Evolutionary conservation across 2,329 filamentous ascomycete genomes (phyloP).

Genomic region (Mycosphaerella sp.): DNA sequence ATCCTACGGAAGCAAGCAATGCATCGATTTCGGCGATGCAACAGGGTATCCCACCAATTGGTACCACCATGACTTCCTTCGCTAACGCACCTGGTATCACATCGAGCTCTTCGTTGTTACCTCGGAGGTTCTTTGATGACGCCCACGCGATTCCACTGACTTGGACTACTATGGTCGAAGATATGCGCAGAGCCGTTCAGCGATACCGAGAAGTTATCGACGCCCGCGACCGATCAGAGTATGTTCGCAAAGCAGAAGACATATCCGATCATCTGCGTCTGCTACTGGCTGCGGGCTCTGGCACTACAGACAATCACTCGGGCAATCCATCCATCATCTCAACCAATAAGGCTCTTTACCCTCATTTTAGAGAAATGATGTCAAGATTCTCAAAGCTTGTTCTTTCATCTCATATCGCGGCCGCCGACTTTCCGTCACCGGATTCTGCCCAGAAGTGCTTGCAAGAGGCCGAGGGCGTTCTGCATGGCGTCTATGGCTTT

Average conservation of each 20-base stretch:
- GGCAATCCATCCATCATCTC: conserved; percentile 99
- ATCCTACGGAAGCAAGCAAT: conserved; percentile 44
- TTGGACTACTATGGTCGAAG: conserved; percentile 83
- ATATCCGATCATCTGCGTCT: conserved; percentile 94
- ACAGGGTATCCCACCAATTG: conserved; percentile 43
- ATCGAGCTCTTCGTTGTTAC: conserved; percentile 47
- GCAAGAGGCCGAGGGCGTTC: conserved; percentile 93
- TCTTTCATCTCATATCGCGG: conserved; percentile 94
- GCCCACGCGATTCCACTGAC: conserved; percentile 72
- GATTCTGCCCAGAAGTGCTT: conserved; percentile 94
- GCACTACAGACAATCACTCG: conserved; percentile 97
- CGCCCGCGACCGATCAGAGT: conserved; percentile 76
- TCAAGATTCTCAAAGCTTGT: conserved; percentile 99
- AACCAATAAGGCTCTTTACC: conserved; percentile 93
- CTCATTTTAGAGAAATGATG: conserved; percentile 99
- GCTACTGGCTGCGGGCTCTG: conserved; percentile 88
- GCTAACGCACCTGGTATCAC: conserved; percentile 42
- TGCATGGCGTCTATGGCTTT: conserved; percentile 90
- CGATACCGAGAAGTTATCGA: conserved; percentile 85
- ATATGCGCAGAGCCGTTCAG: conserved; percentile 88
- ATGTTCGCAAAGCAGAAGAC: conserved; percentile 90
- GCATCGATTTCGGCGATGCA: conserved; percentile 44
- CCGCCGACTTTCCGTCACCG: conserved; percentile 88
- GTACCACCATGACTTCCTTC: conserved; percentile 51
- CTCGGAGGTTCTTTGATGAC: conserved; percentile 86